Percentiles rank a stretch among this genome's conserved stretches.
phyloP scores from a whole-genome alignment of 2,329 filamentous ascomycete species.

The Curvularia verruculosa region DNA sequence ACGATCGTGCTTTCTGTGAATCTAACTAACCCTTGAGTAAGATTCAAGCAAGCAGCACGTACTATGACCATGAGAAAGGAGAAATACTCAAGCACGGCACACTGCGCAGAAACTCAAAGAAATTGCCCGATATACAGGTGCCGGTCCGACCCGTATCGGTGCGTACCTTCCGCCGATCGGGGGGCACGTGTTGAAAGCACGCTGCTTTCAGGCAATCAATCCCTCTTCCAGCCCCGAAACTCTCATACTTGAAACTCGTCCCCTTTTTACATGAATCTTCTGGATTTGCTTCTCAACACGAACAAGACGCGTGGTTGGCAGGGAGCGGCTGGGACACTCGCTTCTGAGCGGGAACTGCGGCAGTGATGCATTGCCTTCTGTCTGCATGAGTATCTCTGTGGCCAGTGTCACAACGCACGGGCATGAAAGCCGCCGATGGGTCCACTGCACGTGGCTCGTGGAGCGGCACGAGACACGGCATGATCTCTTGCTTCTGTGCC shows the following conservation, averaged over 20 bases:
- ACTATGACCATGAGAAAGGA: not conserved
- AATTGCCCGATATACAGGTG: conserved; percentile 1
- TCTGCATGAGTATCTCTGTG: conserved; percentile 3
- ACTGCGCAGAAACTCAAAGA: not conserved
- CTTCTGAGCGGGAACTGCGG: conserved; percentile 1
- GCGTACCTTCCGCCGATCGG: conserved; percentile 14
- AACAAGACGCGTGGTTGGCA: not conserved
- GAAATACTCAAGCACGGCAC: not conserved
- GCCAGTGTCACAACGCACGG: conserved; percentile 3
- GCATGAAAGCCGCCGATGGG: not conserved
- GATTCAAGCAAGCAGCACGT: not conserved
- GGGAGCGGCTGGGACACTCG: not conserved
- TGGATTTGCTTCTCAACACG: not conserved
- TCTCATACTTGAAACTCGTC: not conserved
- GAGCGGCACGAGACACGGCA: not conserved
- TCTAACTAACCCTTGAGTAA: not conserved
- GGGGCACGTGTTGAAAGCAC: conserved; percentile 1
- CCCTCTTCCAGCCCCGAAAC: not conserved
- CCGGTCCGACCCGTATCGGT: conserved; percentile 16
- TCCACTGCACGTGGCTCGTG: conserved; percentile 3
- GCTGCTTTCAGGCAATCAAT: not conserved
- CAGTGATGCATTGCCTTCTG: not conserved
- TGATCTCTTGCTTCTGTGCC: not conserved
- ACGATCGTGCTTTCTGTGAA: no score
- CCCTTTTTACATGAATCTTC: not conserved